These are phyloP conservation scores for Didymosphaeria variabile DNA, from an alignment of 2,329 filamentous ascomycete genomes.

Conservation along the genomic window DNA sequence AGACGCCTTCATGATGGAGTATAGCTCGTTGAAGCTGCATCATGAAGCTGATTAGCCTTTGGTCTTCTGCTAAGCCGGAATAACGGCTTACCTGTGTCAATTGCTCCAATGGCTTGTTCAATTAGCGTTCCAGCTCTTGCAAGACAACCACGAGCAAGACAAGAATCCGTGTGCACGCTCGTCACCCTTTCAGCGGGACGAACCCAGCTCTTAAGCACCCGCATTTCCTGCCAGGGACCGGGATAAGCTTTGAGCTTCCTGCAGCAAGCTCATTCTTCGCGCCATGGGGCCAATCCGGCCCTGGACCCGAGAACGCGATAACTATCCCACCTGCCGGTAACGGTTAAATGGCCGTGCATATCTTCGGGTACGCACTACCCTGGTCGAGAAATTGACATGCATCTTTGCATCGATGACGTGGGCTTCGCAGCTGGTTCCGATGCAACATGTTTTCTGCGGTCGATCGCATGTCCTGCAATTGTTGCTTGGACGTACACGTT, in stretches of 20 bases:
- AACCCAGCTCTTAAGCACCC: slow-evolving; percentile 2
- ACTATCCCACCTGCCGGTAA: slow-evolving; percentile 10
- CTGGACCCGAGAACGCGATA: slow-evolving; percentile 4
- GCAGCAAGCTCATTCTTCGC: neutral
- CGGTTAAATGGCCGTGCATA: slow-evolving; percentile 8
- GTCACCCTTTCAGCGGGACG: neutral
- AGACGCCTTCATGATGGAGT: slow-evolving; percentile 2
- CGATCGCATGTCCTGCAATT: neutral
- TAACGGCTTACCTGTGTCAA: neutral
- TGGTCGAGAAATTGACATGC: neutral
- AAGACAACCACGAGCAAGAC: neutral
- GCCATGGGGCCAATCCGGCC: neutral
- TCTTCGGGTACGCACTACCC: neutral
- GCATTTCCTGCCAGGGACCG: neutral
- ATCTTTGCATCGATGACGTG: slow-evolving; percentile 9
- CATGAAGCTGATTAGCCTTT: neutral
- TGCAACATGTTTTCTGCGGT: neutral
- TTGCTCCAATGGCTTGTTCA: neutral
- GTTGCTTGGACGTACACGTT: neutral
- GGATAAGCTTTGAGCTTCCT: slow-evolving; percentile 3
- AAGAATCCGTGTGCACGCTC: neutral
- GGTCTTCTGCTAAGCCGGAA: neutral
- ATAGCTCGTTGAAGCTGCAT: neutral
- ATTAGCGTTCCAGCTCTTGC: neutral
- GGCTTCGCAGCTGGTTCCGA: neutral